Evolutionary conservation across 164 flowering plant genomes (phyloP).

Genomic region (Buxus sempervirens): DNA sequence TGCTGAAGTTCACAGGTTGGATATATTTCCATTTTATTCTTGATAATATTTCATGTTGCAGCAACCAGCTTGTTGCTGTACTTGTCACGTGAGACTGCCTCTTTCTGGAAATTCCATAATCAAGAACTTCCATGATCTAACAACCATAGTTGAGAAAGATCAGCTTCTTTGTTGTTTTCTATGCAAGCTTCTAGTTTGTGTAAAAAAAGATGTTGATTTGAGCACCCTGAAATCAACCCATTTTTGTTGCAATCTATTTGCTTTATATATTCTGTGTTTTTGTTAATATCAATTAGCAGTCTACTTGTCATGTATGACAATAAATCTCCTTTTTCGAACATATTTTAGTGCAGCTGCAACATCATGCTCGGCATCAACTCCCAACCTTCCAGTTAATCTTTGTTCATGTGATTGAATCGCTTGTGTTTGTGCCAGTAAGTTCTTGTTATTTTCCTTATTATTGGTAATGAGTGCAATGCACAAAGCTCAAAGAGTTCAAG

Average conservation of each 20-base stretch:
- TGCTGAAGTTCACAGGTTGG: slow-evolving; percentile 96
- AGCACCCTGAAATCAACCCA: too few relatives aligned
- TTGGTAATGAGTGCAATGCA: not conserved
- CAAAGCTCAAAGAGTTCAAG: not conserved
- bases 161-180: not conserved
- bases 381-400: slow-evolving; percentile 97
- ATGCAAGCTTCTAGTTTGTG: not conserved
- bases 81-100: not conserved
- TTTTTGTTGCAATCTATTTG: too few relatives aligned
- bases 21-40: slow-evolving; percentile 12
- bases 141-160: not conserved
- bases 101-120: not conserved
- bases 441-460: not conserved
- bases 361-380: slow-evolving; percentile 93
- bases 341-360: slow-evolving; percentile 97
- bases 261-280: not conserved
- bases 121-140: not conserved
- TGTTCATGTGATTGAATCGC: slow-evolving; percentile 97
- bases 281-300: not conserved
- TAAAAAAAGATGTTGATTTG: too few relatives aligned
- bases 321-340: slow-evolving; percentile 12
- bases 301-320: not conserved
- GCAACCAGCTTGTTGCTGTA: not conserved
- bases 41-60: not conserved
- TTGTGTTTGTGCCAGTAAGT: slow-evolving; percentile 96